Conservation (phyloP, 2,329 filamentous ascomycete genomes). For the Neonectria neomacrospora region DNA sequence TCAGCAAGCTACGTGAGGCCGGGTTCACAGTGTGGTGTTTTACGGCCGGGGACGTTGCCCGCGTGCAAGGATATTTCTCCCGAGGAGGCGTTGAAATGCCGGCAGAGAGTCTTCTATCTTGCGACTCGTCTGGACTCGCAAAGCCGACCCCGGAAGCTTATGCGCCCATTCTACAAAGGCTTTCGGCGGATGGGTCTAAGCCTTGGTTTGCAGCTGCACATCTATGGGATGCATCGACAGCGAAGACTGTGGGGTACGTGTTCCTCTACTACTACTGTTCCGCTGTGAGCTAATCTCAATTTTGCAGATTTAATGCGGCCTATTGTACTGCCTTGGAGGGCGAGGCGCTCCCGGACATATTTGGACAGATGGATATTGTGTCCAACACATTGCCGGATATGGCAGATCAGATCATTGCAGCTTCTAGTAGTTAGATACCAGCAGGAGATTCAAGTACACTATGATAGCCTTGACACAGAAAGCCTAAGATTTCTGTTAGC, state of each 20-base stretch:
- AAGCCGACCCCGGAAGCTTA: constrained; percentile 38
- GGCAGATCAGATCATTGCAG: constrained; percentile 34
- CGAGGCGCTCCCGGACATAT: constrained; percentile 31
- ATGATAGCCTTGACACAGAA: too few species aligned
- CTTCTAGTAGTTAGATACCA: constrained; percentile 15
- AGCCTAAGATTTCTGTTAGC: too few species aligned
- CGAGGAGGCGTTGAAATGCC: constrained; percentile 34
- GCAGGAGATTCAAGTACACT: background rate
- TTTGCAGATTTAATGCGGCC: constrained; percentile 30
- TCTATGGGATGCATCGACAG: constrained; percentile 36
- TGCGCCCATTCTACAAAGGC: constrained; percentile 30
- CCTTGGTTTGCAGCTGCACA: constrained; percentile 38
- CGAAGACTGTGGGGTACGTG: constrained; percentile 34
- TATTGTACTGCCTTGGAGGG: constrained; percentile 35
- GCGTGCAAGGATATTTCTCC: constrained; percentile 31
- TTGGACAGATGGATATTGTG: constrained; percentile 40
- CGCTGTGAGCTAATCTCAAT: background rate
- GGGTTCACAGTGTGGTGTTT: constrained; percentile 33
- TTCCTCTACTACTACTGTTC: rapidly evolving
- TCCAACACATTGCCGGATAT: constrained; percentile 29
- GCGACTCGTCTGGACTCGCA: constrained; percentile 32
- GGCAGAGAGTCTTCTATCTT: constrained; percentile 30
- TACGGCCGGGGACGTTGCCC: constrained; percentile 31
- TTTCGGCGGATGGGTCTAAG: constrained; percentile 27
- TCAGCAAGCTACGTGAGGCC: constrained; percentile 29